phyloP scores from a whole-genome alignment of 2,329 filamentous ascomycete species.

The Fusarium stilboides region DNA sequence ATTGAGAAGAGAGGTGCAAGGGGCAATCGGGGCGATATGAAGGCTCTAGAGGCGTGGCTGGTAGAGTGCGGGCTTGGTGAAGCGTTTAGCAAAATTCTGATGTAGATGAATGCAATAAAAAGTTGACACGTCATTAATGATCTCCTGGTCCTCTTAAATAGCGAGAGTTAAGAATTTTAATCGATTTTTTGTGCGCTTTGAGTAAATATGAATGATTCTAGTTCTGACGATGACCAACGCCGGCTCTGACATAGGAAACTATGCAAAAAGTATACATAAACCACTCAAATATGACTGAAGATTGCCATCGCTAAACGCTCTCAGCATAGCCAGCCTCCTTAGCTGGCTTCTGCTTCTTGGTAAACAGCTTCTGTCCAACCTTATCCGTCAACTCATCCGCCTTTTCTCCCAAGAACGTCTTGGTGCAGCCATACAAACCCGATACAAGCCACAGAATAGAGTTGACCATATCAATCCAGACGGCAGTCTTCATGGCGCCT shows the following conservation, averaged over 20 bases:
- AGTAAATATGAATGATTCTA: constrained; percentile 15
- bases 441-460: constrained; percentile 75
- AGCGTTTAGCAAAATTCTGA: constrained; percentile 48
- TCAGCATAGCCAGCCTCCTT: constrained; percentile 49
- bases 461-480: constrained; percentile 80
- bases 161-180: too few species aligned
- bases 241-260: constrained; percentile 34
- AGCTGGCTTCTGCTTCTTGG: constrained; percentile 51
- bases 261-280: neutral
- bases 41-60: constrained; percentile 66
- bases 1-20: constrained; percentile 64
- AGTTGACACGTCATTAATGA: too few species aligned
- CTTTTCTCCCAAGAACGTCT: constrained; percentile 60
- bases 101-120: constrained; percentile 16
- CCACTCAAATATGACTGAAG: neutral
- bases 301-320: constrained; percentile 47
- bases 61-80: constrained; percentile 52
- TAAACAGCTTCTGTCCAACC: constrained; percentile 57
- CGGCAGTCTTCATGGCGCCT: constrained; percentile 75
- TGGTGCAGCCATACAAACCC: constrained; percentile 59
- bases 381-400: constrained; percentile 57
- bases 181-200: neutral
- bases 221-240: constrained; percentile 16
- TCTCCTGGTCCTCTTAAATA: too few species aligned
- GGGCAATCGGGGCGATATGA: constrained; percentile 68